These are phyloP conservation scores for Juglanconis oblonga DNA, from an alignment of 2,329 filamentous ascomycete genomes.

Conservation along the genomic window DNA sequence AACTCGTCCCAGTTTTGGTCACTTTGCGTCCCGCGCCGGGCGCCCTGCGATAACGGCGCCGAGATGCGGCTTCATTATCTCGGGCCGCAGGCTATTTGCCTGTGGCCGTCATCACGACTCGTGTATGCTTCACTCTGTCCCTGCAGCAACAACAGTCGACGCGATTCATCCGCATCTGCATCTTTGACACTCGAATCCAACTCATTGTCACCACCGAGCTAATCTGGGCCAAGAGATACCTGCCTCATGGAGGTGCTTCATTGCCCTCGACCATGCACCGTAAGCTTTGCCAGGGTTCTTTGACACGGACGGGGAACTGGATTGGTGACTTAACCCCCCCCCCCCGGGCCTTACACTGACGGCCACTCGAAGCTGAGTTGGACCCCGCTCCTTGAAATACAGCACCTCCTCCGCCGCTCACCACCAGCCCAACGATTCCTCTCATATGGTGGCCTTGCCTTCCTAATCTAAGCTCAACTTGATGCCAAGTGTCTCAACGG, in stretches of 20 bases:
- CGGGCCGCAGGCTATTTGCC: not conserved
- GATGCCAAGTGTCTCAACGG: not conserved
- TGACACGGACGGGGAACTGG: no score
- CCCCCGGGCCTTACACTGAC: not conserved
- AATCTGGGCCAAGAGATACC: not conserved
- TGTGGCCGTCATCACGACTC: not conserved
- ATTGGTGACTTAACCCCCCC: no score
- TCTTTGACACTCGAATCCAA: not conserved
- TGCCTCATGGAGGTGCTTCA: no score
- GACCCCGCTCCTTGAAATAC: not conserved
- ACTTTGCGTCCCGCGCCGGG: not conserved
- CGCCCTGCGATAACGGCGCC: not conserved
- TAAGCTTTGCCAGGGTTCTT: no score
- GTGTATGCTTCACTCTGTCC: not conserved
- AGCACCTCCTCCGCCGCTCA: not conserved
- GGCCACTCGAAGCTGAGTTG: not conserved
- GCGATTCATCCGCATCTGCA: not conserved
- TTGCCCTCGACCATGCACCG: no score
- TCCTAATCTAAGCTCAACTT: not conserved
- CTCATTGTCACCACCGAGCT: not conserved
- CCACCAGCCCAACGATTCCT: not conserved
- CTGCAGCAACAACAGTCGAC: not conserved
- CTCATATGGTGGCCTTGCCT: not conserved
- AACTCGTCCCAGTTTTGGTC: not conserved
- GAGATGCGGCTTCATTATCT: not conserved